phyloP scores from a whole-genome alignment of 345 rosid genomes.

The Litchi chinensis region DNA sequence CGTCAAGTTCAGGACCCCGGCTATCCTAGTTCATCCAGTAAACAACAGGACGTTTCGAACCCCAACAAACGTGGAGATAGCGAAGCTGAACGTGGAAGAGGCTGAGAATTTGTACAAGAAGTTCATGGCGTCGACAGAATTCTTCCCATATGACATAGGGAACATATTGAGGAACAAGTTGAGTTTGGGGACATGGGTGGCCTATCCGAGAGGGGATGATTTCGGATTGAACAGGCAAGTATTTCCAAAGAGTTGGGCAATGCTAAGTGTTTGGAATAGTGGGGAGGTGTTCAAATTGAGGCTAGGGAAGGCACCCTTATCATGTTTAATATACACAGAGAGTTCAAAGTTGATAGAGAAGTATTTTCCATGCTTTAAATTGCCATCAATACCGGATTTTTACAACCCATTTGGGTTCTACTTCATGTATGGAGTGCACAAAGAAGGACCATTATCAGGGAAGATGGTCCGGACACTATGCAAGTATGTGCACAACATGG shows the following conservation, averaged over 20 bases:
- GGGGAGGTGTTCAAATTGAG: constrained; percentile 68
- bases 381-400: constrained; percentile 59
- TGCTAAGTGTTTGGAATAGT: constrained; percentile 84
- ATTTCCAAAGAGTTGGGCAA: constrained; percentile 61
- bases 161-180: constrained; percentile 56
- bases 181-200: constrained; percentile 85
- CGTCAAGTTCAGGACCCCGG: constrained; percentile 55
- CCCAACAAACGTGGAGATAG: constrained; percentile 41
- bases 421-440: constrained; percentile 70
- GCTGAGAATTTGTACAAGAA: constrained; percentile 55
- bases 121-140: constrained; percentile 53
- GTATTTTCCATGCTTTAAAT: constrained; percentile 50
- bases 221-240: constrained; percentile 20
- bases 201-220: constrained; percentile 43
- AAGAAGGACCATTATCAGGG: constrained; percentile 60
- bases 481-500: constrained; percentile 67
- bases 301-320: constrained; percentile 58
- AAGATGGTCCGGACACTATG: constrained; percentile 56
- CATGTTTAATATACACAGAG: constrained; percentile 55
- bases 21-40: constrained; percentile 74
- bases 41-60: constrained; percentile 28
- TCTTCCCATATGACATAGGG: constrained; percentile 72
- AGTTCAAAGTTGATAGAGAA: constrained; percentile 43
- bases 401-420: constrained; percentile 71
- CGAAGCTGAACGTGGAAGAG: constrained; percentile 53